Evolutionary conservation across 495 filamentous ascomycete species (phyloP), one percentile per base, ranked within the genome.

Genomic region (Chaetomium tenue): DNA sequence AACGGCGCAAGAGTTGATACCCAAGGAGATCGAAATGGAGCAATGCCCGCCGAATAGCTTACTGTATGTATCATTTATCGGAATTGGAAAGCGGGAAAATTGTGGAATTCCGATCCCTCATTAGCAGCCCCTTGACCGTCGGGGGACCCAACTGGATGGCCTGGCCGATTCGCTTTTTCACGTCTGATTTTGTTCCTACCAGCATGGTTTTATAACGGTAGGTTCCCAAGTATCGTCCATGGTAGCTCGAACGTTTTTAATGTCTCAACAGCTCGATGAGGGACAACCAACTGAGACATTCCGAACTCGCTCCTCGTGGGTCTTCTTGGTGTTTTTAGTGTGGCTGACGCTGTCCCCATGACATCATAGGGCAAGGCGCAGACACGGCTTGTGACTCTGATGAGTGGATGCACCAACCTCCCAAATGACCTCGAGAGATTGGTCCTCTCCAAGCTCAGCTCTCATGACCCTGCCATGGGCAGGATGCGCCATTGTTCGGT

Each of bases 271-370:
- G 33, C 33, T 37, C 33, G 5, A 11, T 12, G 33, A 37, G 33
- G 33, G 33, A 9, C 33, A 5, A 37, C 33, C 33, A 37, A 37
- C 33, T 12, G 33, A 37, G 33, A 37, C 33, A 37, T 37, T 37
- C 6, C 11, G 33, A 3, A 37, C 33, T 11, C 33, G 33, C 33
- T 37, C 33, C 11, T 11, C 33, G 33, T 37, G 9, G 48, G 22
- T 25, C 48, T 16, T 52, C 22, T 26, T 52, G 22, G 48, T 47
- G 44, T 11, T 23, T 7, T 5, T 7, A 16, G 48, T 52, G 48
- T 52, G 48, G 48, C 48, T 52, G 48, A 16, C 48, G 22, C 48
- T 52, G 48, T 25, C 23, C 48, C 48, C 48, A 52, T 52, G 48
- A 52, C 48, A 26, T 52, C 48, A 52, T 52, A 13, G 48, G 18